These are phyloP conservation scores for Coemansia erecta DNA, from an alignment of 192 early-diverging fungal genomes.

Conservation along the genomic window DNA sequence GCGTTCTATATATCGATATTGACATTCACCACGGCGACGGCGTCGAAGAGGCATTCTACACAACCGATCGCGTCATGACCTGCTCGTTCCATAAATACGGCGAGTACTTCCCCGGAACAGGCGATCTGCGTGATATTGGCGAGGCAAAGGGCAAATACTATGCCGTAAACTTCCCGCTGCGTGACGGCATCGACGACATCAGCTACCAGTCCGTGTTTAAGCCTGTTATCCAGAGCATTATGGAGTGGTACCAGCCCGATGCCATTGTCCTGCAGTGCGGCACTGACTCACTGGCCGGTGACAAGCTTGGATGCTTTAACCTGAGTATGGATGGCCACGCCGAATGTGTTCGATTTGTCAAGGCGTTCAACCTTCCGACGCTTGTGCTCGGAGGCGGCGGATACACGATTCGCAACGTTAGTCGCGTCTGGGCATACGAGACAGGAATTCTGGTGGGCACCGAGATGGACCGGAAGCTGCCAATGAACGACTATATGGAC, in stretches of 20 bases:
- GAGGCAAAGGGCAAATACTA: slow-evolving; percentile 86
- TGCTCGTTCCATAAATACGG: slow-evolving; percentile 98
- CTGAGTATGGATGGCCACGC: slow-evolving; percentile 92
- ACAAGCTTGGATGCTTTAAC: slow-evolving; percentile 94
- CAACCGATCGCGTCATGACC: slow-evolving; percentile 99
- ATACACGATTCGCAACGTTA: slow-evolving; percentile 95
- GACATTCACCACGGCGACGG: slow-evolving; percentile 99
- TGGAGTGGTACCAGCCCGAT: slow-evolving; percentile 91
- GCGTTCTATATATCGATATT: slow-evolving; percentile 97
- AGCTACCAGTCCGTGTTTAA: slow-evolving; percentile 90
- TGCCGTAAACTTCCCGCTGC: slow-evolving; percentile 93
- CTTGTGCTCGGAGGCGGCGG: slow-evolving; percentile 95
- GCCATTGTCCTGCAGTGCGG: slow-evolving; percentile 95
- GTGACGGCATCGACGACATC: slow-evolving; percentile 91
- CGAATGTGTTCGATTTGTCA: slow-evolving; percentile 90
- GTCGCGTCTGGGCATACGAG: slow-evolving; percentile 94
- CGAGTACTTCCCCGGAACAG: slow-evolving; percentile 98
- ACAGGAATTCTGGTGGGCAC: slow-evolving; percentile 78
- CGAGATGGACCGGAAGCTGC: slow-evolving; percentile 71
- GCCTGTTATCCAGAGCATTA: slow-evolving; percentile 77
- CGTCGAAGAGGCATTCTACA: slow-evolving; percentile 98
- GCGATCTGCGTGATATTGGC: slow-evolving; percentile 92
- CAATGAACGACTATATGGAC: slow-evolving; percentile 86
- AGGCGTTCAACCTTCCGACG: slow-evolving; percentile 86
- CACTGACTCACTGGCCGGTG: slow-evolving; percentile 91